Conservation (phyloP, 352 stramenopile genomes). For the Phytophthora capsici region DNA sequence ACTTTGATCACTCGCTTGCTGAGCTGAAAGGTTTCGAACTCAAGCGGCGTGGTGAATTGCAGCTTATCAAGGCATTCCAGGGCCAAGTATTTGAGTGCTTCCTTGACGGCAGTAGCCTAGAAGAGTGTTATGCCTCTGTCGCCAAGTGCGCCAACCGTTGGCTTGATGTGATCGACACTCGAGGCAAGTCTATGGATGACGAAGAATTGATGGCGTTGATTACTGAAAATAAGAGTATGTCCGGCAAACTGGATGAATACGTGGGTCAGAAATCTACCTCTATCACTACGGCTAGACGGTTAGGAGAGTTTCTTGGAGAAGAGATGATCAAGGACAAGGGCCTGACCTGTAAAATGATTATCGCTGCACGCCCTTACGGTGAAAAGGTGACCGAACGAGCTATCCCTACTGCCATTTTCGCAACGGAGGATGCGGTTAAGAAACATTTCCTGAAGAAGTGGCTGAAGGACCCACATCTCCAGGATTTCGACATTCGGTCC, state of each 20-base stretch:
- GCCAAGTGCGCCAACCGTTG: conserved; percentile 97
- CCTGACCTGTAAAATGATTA: conserved; percentile 99
- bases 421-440: conserved; percentile 94
- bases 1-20: conserved; percentile 81
- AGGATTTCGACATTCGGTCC: conserved; percentile 93
- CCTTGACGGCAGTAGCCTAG: conserved; percentile 92
- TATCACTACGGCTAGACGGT: conserved; percentile 96
- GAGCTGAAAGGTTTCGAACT: conserved; percentile 97
- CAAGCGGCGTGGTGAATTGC: conserved; percentile 98
- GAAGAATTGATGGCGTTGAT: conserved; percentile 98
- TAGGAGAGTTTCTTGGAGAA: conserved; percentile 98
- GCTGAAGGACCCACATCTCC: conserved; percentile 92
- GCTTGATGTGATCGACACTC: conserved; percentile 98
- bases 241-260: conserved; percentile 97
- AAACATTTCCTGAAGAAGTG: conserved; percentile 98
- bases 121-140: conserved; percentile 97
- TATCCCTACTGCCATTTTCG: conserved; percentile 98
- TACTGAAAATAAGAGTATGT: conserved; percentile 99
- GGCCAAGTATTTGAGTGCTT: conserved; percentile 98
- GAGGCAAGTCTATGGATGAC: conserved; percentile 94
- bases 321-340: conserved; percentile 99
- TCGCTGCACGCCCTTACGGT: conserved; percentile 90
- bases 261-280: conserved; percentile 97
- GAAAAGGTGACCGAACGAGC: conserved; percentile 98
- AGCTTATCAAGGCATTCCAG: conserved; percentile 99